Evolutionary conservation across 2,329 filamentous ascomycete species (phyloP).

Genomic region (Colletotrichum gigasporum): DNA sequence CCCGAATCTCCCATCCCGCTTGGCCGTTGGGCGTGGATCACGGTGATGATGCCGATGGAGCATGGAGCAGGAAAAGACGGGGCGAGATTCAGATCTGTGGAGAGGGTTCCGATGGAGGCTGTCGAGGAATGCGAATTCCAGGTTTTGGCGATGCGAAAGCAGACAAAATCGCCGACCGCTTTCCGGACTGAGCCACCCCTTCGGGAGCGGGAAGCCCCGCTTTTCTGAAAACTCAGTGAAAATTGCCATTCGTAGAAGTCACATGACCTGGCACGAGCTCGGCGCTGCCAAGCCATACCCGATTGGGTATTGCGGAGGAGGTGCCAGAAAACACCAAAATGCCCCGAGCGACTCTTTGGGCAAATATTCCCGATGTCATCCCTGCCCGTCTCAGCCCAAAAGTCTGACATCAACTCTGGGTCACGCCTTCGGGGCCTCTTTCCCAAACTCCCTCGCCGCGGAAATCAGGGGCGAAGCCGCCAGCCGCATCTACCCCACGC

Average conservation of each 20-base stretch:
- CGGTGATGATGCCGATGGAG: constrained; percentile 10
- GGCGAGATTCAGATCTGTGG: constrained; percentile 30
- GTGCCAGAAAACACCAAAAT: neutral
- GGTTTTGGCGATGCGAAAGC: constrained; percentile 2
- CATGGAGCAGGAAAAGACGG: constrained; percentile 29
- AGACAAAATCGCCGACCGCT: constrained; percentile 1
- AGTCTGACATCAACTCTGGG: constrained; percentile 16
- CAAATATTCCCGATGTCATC: neutral
- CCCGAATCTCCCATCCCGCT: constrained; percentile 4
- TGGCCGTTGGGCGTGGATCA: constrained; percentile 11
- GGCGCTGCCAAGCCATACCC: neutral
- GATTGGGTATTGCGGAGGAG: no score
- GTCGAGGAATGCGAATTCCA: constrained; percentile 20
- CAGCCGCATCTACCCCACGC: neutral
- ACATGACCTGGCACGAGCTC: neutral
- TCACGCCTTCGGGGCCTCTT: constrained; percentile 11
- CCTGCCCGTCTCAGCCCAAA: constrained; percentile 8
- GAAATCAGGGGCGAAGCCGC: neutral
- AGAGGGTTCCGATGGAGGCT: constrained; percentile 20
- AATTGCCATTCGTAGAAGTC: neutral
- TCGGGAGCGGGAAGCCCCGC: neutral
- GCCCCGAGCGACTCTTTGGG: neutral
- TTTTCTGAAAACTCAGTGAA: neutral
- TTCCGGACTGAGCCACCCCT: neutral
- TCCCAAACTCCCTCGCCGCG: neutral